phyloP scores from a whole-genome alignment of 2,329 filamentous ascomycete genomes.

The Alternaria sp. region DNA sequence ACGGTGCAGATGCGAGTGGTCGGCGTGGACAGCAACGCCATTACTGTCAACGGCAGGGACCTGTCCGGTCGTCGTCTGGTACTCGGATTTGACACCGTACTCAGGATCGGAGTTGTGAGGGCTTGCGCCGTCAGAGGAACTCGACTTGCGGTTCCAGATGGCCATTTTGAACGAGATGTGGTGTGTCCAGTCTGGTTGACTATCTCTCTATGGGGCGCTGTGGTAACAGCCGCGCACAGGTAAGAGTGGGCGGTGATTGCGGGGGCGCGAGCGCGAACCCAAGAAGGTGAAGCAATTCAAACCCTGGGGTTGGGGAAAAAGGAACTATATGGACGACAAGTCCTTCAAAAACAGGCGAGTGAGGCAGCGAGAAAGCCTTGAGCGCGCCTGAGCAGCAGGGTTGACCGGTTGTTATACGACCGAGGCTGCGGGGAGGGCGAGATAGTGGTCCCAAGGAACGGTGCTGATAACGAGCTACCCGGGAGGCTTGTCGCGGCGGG shows the following conservation, averaged over 20 bases:
- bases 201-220: constrained; percentile 12
- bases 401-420: constrained; percentile 32
- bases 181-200: constrained; percentile 5
- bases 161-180: constrained; percentile 29
- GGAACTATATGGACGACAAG: constrained; percentile 8
- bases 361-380: constrained; percentile 32
- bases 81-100: constrained; percentile 23
- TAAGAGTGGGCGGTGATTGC: constrained; percentile 12
- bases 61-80: constrained; percentile 25
- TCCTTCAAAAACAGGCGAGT: constrained; percentile 22
- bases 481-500: constrained; percentile 22
- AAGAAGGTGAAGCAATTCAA: constrained; percentile 9
- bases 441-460: constrained; percentile 12
- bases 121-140: constrained; percentile 39
- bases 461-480: constrained; percentile 29
- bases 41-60: constrained; percentile 26
- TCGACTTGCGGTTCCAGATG: constrained; percentile 38
- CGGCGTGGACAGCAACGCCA: constrained; percentile 37
- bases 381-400: constrained; percentile 12
- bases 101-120: constrained; percentile 35
- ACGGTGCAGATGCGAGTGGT: constrained; percentile 57
- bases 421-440: constrained; percentile 24
- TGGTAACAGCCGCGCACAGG: constrained; percentile 10
- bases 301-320: not conserved
- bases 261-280: constrained; percentile 12